These are phyloP conservation scores for Aspergillus felis DNA, from an alignment of 2,329 filamentous ascomycete genomes.

Conservation along the genomic window DNA sequence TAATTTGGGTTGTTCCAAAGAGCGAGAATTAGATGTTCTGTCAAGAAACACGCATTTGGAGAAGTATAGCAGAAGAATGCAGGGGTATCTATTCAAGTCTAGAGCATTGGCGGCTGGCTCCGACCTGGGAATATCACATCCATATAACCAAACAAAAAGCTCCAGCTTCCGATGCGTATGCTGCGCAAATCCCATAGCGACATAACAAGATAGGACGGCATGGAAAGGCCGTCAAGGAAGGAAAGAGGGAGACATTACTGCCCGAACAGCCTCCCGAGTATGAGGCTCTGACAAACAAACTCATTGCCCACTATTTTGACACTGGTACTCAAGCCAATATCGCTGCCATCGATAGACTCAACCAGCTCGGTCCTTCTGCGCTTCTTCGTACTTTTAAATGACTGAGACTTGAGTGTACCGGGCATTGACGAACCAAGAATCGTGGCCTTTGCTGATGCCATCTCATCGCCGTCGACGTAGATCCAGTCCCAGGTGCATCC, in stretches of 20 bases:
- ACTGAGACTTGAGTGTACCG: conserved; percentile 24
- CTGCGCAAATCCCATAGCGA: not conserved
- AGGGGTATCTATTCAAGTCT: not conserved
- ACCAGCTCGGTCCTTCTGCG: conserved; percentile 36
- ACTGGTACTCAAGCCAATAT: conserved; percentile 40
- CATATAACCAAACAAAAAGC: not conserved
- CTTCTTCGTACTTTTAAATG: conserved; percentile 38
- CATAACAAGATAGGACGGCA: not conserved
- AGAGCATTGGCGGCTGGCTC: not conserved
- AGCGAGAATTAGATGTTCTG: not conserved
- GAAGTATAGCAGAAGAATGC: not conserved
- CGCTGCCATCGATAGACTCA: conserved; percentile 24
- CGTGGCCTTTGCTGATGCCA: conserved; percentile 51
- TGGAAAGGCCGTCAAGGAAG: conserved; percentile 2
- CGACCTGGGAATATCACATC: not conserved
- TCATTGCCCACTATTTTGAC: conserved; percentile 75
- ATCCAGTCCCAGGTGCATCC: conserved; percentile 65
- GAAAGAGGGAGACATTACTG: conserved; percentile 32
- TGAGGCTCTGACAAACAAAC: conserved; percentile 86
- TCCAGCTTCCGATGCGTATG: not conserved
- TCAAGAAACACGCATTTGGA: not conserved
- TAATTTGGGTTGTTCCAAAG: not conserved
- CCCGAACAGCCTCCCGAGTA: conserved; percentile 74
- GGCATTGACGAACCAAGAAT: conserved; percentile 16
- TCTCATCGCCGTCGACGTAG: conserved; percentile 66